These are phyloP conservation scores for Climacium dendroides DNA, from an alignment of 225 moss, liverwort and hornwort genomes.

Conservation along the genomic window DNA sequence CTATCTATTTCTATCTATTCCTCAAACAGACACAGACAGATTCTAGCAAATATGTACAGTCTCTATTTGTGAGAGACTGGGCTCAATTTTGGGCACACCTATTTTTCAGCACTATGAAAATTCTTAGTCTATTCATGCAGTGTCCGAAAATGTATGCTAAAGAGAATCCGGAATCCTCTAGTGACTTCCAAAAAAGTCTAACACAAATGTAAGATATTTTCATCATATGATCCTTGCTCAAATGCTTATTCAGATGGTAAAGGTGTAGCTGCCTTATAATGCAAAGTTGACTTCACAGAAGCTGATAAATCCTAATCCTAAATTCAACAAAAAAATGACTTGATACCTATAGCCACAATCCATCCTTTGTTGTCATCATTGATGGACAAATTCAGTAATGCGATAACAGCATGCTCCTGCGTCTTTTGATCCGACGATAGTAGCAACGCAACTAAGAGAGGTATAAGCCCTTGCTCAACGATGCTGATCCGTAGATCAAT, in stretches of 20 bases:
- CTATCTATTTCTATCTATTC: not conserved
- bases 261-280: not conserved
- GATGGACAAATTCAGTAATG: slow-evolving; percentile 69
- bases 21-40: not conserved
- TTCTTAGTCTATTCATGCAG: not conserved
- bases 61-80: not conserved
- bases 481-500: slow-evolving; percentile 55
- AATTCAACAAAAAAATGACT: not conserved
- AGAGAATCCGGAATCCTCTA: not conserved
- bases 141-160: not conserved
- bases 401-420: slow-evolving; percentile 69
- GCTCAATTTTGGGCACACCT: no score
- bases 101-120: not conserved
- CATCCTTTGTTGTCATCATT: slow-evolving; percentile 59
- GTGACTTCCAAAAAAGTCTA: not conserved
- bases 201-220: not conserved
- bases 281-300: not conserved
- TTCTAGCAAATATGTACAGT: not conserved
- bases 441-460: slow-evolving; percentile 43
- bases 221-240: not conserved
- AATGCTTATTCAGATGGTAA: no score
- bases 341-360: slow-evolving; percentile 35
- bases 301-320: not conserved
- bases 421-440: slow-evolving; percentile 37
- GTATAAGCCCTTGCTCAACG: slow-evolving; percentile 60